Evolutionary conservation across 768 basidiomycete species (phyloP), one percentile per base, ranked within the genome.

Genomic region (Serendipita sp.): DNA sequence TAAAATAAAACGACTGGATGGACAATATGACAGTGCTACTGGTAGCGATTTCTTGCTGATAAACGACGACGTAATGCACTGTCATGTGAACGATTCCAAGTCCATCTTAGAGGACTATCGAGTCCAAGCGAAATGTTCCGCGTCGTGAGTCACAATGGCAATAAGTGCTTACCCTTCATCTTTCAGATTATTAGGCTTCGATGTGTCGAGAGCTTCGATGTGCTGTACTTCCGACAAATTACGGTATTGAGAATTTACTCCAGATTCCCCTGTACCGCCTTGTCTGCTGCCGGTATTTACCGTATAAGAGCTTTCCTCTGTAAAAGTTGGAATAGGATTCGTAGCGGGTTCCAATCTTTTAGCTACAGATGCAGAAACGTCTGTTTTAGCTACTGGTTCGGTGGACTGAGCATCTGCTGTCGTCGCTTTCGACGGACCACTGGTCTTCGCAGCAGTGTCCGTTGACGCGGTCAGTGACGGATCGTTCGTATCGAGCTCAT

Each of bases 101-200:
- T 62, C 53, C 36, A 29, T 45, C 45, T 31, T 33, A n/a, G 31
- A 16, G 45, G 16, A 8, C 18, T 34, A 11, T 36, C 46, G 37
- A 46, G 8, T 10, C 29, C 18, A 16, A 45, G 46, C 44, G 33
- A 48, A 36, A 29, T 5, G 40, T 13, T 29, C 3, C 10, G 18
- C 33, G 36, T 16, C 67, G 55, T n/a, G 34, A 36, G 46, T 27
- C 27, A 43, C 64, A 66, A 13, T 16, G 44, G 45, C 43, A 34
- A 23, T 64, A 65, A 58, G 65, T 67, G 67, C 92, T 91, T 82
- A 97, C 94, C 93, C 93, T 88, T 95, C 93, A 69, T 96, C 94
- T 74, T 92, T 91, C 90, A 91, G 92, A 74, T 96, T 92, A 10
- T 86, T 86, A 16, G 88, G 88, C 37, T 89, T 60, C 33, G 36